phyloP scores from a whole-genome alignment of 2,329 filamentous ascomycete genomes.

The Colletotrichum gigasporum region DNA sequence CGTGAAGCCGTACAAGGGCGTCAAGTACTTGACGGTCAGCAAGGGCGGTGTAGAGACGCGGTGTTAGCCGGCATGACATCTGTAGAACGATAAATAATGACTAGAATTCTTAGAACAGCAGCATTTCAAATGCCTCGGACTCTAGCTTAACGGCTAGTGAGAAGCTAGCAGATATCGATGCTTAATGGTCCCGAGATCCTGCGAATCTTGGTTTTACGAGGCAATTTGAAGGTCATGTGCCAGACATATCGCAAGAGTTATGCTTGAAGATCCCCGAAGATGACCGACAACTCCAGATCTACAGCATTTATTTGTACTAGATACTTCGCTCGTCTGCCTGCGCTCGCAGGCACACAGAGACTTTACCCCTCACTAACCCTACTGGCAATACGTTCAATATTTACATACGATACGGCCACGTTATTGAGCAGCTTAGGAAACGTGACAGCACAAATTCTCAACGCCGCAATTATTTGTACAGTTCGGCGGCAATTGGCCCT shows the following conservation, averaged over 20 bases:
- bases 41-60: conserved; percentile 72
- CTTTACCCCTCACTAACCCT: no score
- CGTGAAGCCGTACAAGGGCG: conserved; percentile 95
- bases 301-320: not conserved
- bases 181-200: not conserved
- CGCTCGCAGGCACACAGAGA: no score
- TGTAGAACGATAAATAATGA: conserved; percentile 21
- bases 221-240: no score
- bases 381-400: no score
- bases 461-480: no score
- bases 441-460: no score
- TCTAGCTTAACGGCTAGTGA: conserved; percentile 13
- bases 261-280: not conserved
- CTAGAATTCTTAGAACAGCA: not conserved
- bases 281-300: not conserved
- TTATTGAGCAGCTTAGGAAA: no score
- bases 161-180: conserved; percentile 1
- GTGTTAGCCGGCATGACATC: conserved; percentile 51
- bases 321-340: no score
- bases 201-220: not conserved
- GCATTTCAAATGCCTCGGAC: conserved; percentile 15
- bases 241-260: not conserved
- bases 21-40: conserved; percentile 91
- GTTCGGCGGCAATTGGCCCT: conserved; percentile 15
- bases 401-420: no score